Base-by-base conservation (phyloP, 352 stramenopile species). In the Pythium periplocum region DNA sequence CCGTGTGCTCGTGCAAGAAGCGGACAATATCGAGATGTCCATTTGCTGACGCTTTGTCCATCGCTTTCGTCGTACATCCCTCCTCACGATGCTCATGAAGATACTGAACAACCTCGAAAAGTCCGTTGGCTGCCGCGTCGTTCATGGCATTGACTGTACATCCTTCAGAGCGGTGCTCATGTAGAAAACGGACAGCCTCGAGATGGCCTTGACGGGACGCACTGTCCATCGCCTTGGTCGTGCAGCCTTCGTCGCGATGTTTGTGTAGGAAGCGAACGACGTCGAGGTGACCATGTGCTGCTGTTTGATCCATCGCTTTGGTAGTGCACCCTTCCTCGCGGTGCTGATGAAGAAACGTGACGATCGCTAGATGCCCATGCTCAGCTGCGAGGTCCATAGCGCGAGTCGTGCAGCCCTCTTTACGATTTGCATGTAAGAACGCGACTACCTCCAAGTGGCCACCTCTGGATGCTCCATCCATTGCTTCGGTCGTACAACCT, bases 281-380 rank as follows among this genome's bases (percentile, higher is more conserved):
- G 3, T 40, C 32, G 9, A 51, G 10, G 33, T 51, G 45, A 11
- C 45, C 45, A 3, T 51, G 31, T 34, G 37, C 40, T 5, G 31
- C 45, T 2, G 45, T 34, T 51, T 51, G 12, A 31, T 51, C 45
- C 32, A 51, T 51, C 17, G 45, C 45, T 11, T 51, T 51, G 17
- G n/a, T 32, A 1, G 32, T 51, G 33, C 45, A 51, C 9, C 45
- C 45, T 41, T 51, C 45, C 6, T 37, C 11, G 31, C 33, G 31
- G 32, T 51, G 37, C 32, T 51, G 9, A 31, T 51, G 45, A 12
- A 51, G 33, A n/a, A 51, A 51, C 4, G 6, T 6, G 2, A 51
- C 45, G 45, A 51, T 31, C 4, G 37, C 45, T 34, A 51, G 35
- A 34, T 51, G 6, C 6, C 45, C 45, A 6, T 46, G 17, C 17